Base-by-base conservation (phyloP, 2,329 filamentous ascomycete species). In the Davidsoniella neocaledoniae region DNA sequence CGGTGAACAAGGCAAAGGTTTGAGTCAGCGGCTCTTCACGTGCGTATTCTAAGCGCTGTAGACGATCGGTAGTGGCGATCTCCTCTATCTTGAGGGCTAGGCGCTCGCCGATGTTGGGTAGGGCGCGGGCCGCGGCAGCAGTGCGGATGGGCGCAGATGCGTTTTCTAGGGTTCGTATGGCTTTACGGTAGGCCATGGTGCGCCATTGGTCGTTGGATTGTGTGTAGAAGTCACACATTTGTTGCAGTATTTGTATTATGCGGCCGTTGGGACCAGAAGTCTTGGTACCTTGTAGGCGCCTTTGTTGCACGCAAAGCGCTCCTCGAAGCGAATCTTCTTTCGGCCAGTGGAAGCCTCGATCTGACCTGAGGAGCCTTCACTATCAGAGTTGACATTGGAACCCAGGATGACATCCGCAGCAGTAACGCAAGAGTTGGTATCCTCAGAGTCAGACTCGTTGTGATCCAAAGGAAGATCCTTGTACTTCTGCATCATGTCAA, bases 51-150 rank as follows among this genome's bases (percentile, higher is more conserved):
- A 95, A 71, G 37, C 81, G 74, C 40, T 74, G 74, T 1, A 95
- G 72, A 23, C 71, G 70, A 57, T 86, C 74, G 0, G 86, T 94
- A 38, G 71, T 70, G 2, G 78, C 84, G 41, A 95, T 94, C 60
- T 95, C 90, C 58, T 91, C 85, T 55, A 96, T 91, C 62, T 94
- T 94, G 23, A 74, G 69, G 0, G 87, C 87, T 1, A 95, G 67
- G 1, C 84, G 74, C 9, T 69, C 58, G 6, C 88, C 88, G 36
- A 95, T 78, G 52, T 72, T 74, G 1, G 78, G 77, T 1, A 95
- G 69, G 2, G 65, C 62, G 9, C 72, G 65, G 0, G 88, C 90
- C 61, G 93, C 73, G 45, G 78, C 71, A 52, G 74, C 78, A 0
- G 81, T 88, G 3, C 63, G 68, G 52, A 95, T 74, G 59, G 77